Base-by-base conservation (phyloP, 805 yeast genomes). In the Diddensiella santjacobensis region DNA sequence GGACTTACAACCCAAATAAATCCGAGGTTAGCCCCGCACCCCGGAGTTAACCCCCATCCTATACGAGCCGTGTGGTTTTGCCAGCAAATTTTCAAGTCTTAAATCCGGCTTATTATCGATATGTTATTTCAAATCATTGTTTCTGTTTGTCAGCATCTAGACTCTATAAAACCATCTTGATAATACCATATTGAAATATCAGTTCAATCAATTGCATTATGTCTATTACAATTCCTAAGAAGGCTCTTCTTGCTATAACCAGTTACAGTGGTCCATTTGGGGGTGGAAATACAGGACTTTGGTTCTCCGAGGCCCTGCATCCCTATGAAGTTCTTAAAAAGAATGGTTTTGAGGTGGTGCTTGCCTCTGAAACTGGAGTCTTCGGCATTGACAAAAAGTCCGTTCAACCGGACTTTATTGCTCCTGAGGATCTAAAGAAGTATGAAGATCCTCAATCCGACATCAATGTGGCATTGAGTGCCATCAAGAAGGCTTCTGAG, bases 241-340 rank as follows among this genome's bases (percentile, higher is more conserved):
- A 44, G 37, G 59, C 24, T 22, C 44, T 53, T 5, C 39, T 56
- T 35, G 58, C 56, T 2, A 45, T 56, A 20, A 55, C 59, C 24
- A 44, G 47, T 31, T 52, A 47, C 51, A 39, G 46, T 41, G 59
- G 50, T 1, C 64, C 60, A 11, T 79, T 81, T 69, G 82, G 80
- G 55, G 84, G 84, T 84, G 29, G 51, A 44, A 76, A 74, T 50
- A 78, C 86, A n/a, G 87, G 87, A 33, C 66, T 79, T 22, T 82
- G 70, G 66, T 72, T 71, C 56, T 64, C 71, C 15, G 87, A 81
- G 65, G 85, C 79, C 11, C 59, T 71, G 30, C 84, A 82, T 58
- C 84, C 86, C 40, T 80, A 64, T 63, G 61, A 73, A 44, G 72
- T 62, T 3, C 78, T 77, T 63, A 62, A 50, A 18, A 61, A 70